Conservation (phyloP, 2,329 filamentous ascomycete genomes). For the Lecanosticta acicola region DNA sequence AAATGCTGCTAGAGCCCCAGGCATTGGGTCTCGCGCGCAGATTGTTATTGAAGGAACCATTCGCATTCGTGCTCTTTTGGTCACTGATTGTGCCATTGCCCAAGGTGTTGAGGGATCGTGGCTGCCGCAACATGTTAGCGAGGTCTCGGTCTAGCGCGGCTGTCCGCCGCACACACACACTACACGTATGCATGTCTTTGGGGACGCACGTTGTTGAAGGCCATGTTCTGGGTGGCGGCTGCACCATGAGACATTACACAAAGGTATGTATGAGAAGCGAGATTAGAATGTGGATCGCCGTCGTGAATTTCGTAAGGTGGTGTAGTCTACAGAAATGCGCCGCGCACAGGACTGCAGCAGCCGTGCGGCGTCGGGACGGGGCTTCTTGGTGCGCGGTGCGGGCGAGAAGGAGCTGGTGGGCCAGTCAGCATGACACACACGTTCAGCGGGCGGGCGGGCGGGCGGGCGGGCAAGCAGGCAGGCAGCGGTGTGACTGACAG, state of each 20-base stretch:
- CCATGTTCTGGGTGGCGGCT: conserved; percentile 19
- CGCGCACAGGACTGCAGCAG: neutral
- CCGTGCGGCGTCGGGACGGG: neutral
- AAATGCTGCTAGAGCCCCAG: conserved; percentile 28
- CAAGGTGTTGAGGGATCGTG: conserved; percentile 24
- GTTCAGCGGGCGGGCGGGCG: no score
- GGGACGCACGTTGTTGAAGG: conserved; percentile 20
- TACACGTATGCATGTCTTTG: no score
- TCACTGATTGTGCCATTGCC: conserved; percentile 11
- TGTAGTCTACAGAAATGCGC: conserved; percentile 6
- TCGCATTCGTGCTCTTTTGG: conserved; percentile 18
- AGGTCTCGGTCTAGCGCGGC: neutral
- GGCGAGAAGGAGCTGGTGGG: conserved; percentile 3
- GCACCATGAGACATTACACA: conserved; percentile 28
- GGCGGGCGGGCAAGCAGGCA: no score
- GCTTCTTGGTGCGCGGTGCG: conserved; percentile 2
- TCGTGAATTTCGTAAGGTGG: conserved; percentile 16
- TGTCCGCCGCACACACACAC: neutral
- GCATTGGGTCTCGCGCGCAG: conserved; percentile 10
- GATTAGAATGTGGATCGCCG: conserved; percentile 19
- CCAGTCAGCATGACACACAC: conserved; percentile 10
- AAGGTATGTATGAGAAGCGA: conserved; percentile 24
- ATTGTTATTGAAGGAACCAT: conserved; percentile 9
- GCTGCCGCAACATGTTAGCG: conserved; percentile 15
- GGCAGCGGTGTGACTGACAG: neutral